These are phyloP conservation scores for Phycomyces blakesleeanus DNA, from an alignment of 192 early-diverging fungal genomes.

Conservation along the genomic window DNA sequence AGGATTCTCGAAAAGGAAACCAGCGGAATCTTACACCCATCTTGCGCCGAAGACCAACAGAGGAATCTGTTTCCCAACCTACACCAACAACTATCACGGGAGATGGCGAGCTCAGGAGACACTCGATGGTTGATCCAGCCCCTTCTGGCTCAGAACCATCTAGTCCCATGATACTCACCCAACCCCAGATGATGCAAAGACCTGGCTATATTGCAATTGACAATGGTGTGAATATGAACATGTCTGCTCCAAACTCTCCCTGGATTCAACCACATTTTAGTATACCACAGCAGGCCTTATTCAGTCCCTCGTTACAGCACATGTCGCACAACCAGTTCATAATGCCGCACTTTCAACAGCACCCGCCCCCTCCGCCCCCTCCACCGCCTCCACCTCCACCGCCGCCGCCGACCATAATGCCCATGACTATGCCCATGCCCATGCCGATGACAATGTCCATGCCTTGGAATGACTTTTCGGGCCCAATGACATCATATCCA, in stretches of 20 bases:
- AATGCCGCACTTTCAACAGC: not conserved
- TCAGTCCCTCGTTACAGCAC: not conserved
- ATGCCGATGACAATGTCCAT: not conserved
- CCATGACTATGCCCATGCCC: not conserved
- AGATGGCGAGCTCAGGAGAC: too few relatives aligned
- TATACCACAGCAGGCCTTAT: not conserved
- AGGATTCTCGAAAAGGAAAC: too few relatives aligned
- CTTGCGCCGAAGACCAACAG: too few relatives aligned
- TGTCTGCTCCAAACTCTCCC: not conserved
- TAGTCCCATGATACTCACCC: too few relatives aligned
- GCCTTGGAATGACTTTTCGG: not conserved
- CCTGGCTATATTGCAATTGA: too few relatives aligned
- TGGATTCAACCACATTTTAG: not conserved
- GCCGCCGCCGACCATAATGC: not conserved
- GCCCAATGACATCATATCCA: not conserved
- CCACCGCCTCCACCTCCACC: not conserved
- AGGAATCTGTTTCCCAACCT: too few relatives aligned
- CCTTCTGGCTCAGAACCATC: too few relatives aligned
- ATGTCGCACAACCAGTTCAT: not conserved
- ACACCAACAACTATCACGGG: too few relatives aligned
- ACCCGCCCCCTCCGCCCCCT: not conserved
- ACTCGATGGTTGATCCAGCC: too few relatives aligned
- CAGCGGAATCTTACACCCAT: too few relatives aligned
- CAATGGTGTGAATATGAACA: too few relatives aligned
- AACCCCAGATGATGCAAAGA: too few relatives aligned